Base-by-base conservation (phyloP, 1,284 basidiomycete species). In the Boletellus deceptivus region DNA sequence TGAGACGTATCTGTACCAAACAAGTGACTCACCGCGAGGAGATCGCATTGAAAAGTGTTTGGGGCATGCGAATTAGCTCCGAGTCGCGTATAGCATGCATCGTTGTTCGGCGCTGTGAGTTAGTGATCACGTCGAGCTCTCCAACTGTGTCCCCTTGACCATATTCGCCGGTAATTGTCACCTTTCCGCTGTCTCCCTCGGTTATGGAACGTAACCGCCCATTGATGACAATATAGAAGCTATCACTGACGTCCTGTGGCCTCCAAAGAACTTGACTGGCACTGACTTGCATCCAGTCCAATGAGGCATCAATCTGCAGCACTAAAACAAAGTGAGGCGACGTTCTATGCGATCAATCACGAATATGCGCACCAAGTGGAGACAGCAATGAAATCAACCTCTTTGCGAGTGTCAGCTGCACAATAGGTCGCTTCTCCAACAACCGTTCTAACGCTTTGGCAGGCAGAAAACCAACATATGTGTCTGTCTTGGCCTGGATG, bases 191-290 rank as follows among this genome's bases (percentile, higher is more conserved):
- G 18, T 88, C 82, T 20, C 76, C 77, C 61, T 90, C 88, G 11
- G 80, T 78, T 54, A 89, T 86, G 1, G 93, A 89, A 54, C 96
- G 85, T 17, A 99, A 73, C 57, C 96, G 93, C 36, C 96, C 96
- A 63, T 98, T 98, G 71, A 99, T 95, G 58, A 99, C 93, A 49
- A 99, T 97, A 70, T 97, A 99, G 70, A 99, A 98, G 63, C 93
- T 95, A 62, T 97, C 92, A 64, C 88, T 91, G 24, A 73, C 75
- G 59, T 98, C 97, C 31, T 91, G 86, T 39, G 96, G 89, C 24
- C 95, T 82, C 84, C 94, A 98, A 46, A 97, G 77, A 36, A 94
- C 86, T 67, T 93, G 93, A 0, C 97, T 93, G 0, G 94, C 94
- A 57, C 89, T 86, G 4, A 97, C 92, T 69, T 98, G 95, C 80